Evolutionary conservation across 1,139 yeast species (phyloP), one percentile per base, ranked within the genome.

Genomic region (Hanseniaspora sp.): DNA sequence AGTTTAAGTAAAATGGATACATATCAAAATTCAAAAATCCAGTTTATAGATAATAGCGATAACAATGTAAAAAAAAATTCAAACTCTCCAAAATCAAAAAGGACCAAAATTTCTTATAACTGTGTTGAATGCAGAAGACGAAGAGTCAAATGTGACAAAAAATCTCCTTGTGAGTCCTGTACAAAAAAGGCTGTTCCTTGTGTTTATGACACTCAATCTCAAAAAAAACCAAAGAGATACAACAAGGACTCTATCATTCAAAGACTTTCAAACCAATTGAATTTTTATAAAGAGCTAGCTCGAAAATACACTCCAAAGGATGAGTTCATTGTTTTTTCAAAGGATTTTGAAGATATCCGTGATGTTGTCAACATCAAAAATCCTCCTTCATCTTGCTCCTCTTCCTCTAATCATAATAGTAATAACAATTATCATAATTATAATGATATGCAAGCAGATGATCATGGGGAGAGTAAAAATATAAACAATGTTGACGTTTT

Each of bases 151-250:
- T 66, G 69, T 56, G 68, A 66, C 53, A 61, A 64, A 46, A 37
- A 37, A 37, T 65, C 64, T 52, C 69, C 69, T n/a, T 67, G 69
- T 55, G 55, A 61, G 7, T 56, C 68, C 33, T 67, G 69, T 54
- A 53, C 55, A 7, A 63, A 63, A 53, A 59, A 60, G 23, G 61
- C 58, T 18, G 45, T 65, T 17, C 39, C 53, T 7, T 67, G 69
- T 57, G 55, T 64, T 5, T 66, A 67, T 56, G 69, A 65, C 55
- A 59, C 63, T 4, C 64, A 63, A 23, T 58, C 56, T 30, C 69
- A 66, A 55, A 46, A 56, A n/a, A 61, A 64, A 12, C 69, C 69
- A 3, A 63, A 37, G 15, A 8, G 40, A 37, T n/a, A 11, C 15
- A 39, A 39, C 13, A 39, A 39, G 15, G 42, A 39, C 15, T 15